A percentile compares a stretch with the other conserved stretches of the same genome.
Conservation (phyloP, 2,329 filamentous ascomycete species). For the Fusarium sp. region DNA sequence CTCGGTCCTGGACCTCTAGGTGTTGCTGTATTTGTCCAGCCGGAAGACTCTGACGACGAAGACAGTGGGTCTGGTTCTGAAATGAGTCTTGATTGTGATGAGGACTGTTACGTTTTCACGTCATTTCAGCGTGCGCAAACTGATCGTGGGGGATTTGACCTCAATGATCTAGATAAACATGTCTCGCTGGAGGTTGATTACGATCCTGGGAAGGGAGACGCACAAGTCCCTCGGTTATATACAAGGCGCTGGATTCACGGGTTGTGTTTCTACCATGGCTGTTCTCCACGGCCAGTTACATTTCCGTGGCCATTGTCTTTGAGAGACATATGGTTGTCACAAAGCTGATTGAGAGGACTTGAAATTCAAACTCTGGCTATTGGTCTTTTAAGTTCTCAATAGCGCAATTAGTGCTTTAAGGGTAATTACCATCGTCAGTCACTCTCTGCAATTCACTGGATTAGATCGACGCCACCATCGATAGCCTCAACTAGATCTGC, state of each 20-base stretch:
- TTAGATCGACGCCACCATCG: not conserved
- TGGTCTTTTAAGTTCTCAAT: not conserved
- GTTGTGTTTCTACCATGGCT: not conserved
- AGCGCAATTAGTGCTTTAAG: not conserved
- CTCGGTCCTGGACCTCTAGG: not conserved
- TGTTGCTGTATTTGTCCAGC: not conserved
- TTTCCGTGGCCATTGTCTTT: not conserved
- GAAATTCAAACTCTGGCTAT: too few species aligned
- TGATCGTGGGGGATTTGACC: not conserved
- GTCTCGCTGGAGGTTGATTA: not conserved
- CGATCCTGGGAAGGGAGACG: fast-evolving
- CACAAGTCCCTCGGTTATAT: not conserved
- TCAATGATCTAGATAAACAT: not conserved
- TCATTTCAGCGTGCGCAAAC: not conserved
- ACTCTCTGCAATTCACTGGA: fast-evolving
- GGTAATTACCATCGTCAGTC: not conserved
- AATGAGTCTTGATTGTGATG: not conserved
- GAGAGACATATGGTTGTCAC: not conserved
- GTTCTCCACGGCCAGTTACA: fast-evolving
- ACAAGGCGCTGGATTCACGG: not conserved
- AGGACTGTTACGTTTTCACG: not conserved
- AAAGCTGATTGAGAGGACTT: too few species aligned
- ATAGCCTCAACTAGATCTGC: not conserved
- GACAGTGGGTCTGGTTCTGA: not conserved
- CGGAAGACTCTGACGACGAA: not conserved